Percentiles rank a stretch among this genome's conserved stretches.
Conservation (phyloP, 202 grass and related monocot species). For the Saccharum hybrid region DNA sequence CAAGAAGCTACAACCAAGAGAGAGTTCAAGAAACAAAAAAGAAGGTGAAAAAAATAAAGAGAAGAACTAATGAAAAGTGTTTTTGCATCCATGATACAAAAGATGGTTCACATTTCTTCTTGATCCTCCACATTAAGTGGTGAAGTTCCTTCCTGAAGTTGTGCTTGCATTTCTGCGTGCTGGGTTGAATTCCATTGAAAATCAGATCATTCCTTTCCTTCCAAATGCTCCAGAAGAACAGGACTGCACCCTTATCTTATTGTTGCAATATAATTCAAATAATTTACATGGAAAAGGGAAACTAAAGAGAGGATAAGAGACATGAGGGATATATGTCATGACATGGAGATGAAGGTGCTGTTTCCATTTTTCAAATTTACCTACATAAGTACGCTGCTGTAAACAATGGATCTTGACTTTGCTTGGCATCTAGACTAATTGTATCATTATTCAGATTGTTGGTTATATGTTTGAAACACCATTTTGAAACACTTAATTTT, state of each 20-base stretch:
- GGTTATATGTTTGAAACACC: neutral
- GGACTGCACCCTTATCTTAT: no score
- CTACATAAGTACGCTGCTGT: neutral
- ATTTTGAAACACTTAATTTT: no score
- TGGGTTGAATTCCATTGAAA: no score
- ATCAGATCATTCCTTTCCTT: no score
- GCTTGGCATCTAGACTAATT: neutral
- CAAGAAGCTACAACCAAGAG: neutral
- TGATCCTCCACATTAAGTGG: neutral
- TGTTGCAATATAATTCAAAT: neutral
- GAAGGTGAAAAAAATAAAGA: neutral
- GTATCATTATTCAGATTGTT: neutral
- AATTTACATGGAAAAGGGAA: neutral
- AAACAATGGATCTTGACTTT: slow-evolving; percentile 9
- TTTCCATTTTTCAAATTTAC: neutral
- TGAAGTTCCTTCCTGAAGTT: no score
- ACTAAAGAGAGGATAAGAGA: neutral
- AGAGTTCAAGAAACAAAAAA: neutral
- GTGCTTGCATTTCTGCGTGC: no score
- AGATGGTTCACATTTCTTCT: neutral
- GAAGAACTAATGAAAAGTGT: neutral
- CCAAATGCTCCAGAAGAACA: no score
- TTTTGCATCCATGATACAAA: neutral
- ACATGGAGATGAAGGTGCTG: neutral
- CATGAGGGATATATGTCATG: neutral